Evolutionary conservation across 176 grass and related monocot genomes (phyloP).

Genomic region (Luzula sylvatica): DNA sequence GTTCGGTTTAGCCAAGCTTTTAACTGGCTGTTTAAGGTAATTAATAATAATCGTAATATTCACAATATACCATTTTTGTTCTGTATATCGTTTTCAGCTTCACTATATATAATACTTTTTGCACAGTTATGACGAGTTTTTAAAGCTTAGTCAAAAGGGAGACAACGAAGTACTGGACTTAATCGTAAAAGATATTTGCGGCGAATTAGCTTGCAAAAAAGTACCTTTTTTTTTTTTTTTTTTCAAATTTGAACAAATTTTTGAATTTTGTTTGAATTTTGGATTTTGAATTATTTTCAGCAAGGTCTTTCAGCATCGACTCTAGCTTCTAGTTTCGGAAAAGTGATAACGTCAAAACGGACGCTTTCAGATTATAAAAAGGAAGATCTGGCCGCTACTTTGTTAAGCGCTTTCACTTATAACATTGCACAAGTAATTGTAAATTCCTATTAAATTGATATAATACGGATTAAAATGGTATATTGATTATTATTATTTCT

Average conservation of each 20-base stretch:
- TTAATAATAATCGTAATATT: slow-evolving; percentile 1
- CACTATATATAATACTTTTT: slow-evolving; percentile 33
- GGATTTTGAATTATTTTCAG: slow-evolving; percentile 39
- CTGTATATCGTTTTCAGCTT: not conserved
- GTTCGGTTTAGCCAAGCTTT: slow-evolving; percentile 94
- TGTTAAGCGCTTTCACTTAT: slow-evolving; percentile 95
- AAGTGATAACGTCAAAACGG: slow-evolving; percentile 86
- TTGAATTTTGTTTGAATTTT: slow-evolving; percentile 2
- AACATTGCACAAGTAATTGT: slow-evolving; percentile 88
- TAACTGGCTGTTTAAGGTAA: slow-evolving; percentile 84
- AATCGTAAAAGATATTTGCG: slow-evolving; percentile 97
- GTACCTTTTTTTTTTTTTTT: slow-evolving; percentile 35
- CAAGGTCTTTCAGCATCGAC: slow-evolving; percentile 96
- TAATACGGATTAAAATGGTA: not conserved
- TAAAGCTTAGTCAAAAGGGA: slow-evolving; percentile 91
- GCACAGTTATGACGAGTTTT: slow-evolving; percentile 95
- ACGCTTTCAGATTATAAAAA: slow-evolving; percentile 63
- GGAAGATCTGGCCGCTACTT: slow-evolving; percentile 83
- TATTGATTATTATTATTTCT: slow-evolving; percentile 9
- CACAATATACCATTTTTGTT: not conserved
- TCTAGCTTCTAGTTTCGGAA: slow-evolving; percentile 96
- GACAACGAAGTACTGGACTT: slow-evolving; percentile 96
- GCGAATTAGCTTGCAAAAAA: slow-evolving; percentile 87
- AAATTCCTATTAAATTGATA: not conserved
- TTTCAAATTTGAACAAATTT: not conserved